Percentiles rank a stretch among this genome's conserved stretches.
Conservation (phyloP, 2,329 filamentous ascomycete species). For the Cordyceps pruinosa region DNA sequence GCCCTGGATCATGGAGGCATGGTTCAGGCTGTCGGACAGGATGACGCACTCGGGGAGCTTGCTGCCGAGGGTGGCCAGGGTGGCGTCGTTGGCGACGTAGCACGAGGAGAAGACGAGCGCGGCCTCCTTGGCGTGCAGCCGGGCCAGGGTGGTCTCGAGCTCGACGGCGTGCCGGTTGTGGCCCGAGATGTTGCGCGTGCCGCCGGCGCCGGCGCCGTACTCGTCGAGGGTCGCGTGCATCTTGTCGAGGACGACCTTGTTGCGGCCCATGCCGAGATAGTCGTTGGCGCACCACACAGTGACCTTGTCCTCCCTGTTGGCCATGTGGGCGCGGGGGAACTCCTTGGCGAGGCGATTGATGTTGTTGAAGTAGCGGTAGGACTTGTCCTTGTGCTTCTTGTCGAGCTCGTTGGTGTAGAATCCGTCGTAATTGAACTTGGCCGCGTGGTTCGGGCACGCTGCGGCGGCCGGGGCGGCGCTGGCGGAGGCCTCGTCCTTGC, state of each 20-base stretch:
- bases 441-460: constrained; percentile 18
- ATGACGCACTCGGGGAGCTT: constrained; percentile 96
- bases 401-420: constrained; percentile 88
- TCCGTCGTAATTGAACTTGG: constrained; percentile 79
- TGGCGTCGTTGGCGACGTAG: constrained; percentile 97
- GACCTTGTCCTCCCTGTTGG: constrained; percentile 72
- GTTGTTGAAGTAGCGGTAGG: constrained; percentile 99
- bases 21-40: constrained; percentile 93
- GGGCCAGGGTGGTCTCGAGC: constrained; percentile 74
- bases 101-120: constrained; percentile 95
- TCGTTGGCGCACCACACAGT: constrained; percentile 99
- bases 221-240: constrained; percentile 95
- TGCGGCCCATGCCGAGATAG: constrained; percentile 96
- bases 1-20: constrained; percentile 98
- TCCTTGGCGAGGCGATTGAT: constrained; percentile 97
- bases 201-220: constrained; percentile 91
- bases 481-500: constrained; percentile 14
- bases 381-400: constrained; percentile 99
- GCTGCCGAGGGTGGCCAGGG: constrained; percentile 90
- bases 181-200: constrained; percentile 94
- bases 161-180: constrained; percentile 92
- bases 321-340: constrained; percentile 91
- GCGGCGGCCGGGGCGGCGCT: constrained; percentile 10
- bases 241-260: constrained; percentile 72
- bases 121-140: constrained; percentile 84